Percentiles rank a stretch among this genome's conserved stretches.
These are phyloP conservation scores for Tolypocladium nubicola DNA, from an alignment of 2,329 filamentous ascomycete species.

Conservation along the genomic window DNA sequence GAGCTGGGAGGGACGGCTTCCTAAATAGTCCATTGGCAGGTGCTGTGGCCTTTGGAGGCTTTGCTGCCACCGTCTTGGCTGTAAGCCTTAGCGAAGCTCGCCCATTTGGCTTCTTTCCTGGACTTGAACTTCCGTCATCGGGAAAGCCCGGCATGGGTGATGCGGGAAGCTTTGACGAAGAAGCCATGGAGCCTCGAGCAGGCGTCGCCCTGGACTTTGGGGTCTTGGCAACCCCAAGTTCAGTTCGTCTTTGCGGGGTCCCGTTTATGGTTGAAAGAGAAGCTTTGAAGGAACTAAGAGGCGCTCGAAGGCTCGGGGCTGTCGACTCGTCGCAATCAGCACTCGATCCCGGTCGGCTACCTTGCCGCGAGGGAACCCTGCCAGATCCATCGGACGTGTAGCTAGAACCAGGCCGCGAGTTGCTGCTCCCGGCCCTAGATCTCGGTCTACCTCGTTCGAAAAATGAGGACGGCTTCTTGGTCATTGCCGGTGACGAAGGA, in stretches of 20 bases:
- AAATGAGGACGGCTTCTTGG: constrained; percentile 59
- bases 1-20: constrained; percentile 39
- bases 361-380: constrained; percentile 36
- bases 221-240: constrained; percentile 9
- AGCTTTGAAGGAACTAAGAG: constrained; percentile 31
- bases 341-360: constrained; percentile 45
- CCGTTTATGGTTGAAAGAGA: constrained; percentile 31
- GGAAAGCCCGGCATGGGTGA: constrained; percentile 11
- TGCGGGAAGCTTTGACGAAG: constrained; percentile 14
- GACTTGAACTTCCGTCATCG: constrained; percentile 24
- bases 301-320: constrained; percentile 28
- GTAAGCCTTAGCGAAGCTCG: constrained; percentile 25
- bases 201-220: constrained; percentile 13
- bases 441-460: constrained; percentile 54
- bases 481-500: constrained; percentile 64
- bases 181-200: constrained; percentile 11
- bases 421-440: constrained; percentile 33
- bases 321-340: constrained; percentile 32
- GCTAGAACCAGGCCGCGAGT: constrained; percentile 45
- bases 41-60: constrained; percentile 37
- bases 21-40: constrained; percentile 42
- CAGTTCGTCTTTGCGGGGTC: constrained; percentile 27
- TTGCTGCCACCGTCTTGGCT: constrained; percentile 35
- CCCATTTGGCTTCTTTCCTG: constrained; percentile 20
- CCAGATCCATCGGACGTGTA: constrained; percentile 51